Conservation (phyloP, 2,329 filamentous ascomycete genomes). For the Botrytis byssoidea region DNA sequence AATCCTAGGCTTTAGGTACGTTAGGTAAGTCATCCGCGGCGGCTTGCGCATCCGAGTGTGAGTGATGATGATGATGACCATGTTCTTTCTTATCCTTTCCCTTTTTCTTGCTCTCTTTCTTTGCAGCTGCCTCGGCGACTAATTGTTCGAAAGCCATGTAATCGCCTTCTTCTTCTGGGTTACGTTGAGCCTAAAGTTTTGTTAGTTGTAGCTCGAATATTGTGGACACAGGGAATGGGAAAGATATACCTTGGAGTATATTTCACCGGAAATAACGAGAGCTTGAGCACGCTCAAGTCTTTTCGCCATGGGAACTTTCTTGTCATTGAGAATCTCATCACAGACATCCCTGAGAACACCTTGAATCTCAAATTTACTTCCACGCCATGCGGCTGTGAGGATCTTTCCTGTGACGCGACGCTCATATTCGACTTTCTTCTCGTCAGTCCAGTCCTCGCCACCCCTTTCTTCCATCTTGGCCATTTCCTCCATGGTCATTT, state of each 20-base stretch:
- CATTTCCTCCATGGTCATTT: constrained; percentile 99
- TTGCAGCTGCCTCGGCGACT: constrained; percentile 91
- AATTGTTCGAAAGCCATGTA: constrained; percentile 99
- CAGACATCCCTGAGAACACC: constrained; percentile 93
- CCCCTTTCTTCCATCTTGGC: constrained; percentile 91
- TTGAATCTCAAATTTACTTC: constrained; percentile 97
- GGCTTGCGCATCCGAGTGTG: constrained; percentile 32
- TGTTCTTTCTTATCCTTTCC: constrained; percentile 49
- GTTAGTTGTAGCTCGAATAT: constrained; percentile 19
- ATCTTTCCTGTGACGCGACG: constrained; percentile 97
- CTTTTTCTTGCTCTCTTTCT: constrained; percentile 82
- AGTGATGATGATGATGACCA: constrained; percentile 40
- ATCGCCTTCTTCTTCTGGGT: constrained; percentile 94
- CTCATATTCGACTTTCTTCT: constrained; percentile 94
- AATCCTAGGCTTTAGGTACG: constrained; percentile 38
- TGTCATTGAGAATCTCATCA: constrained; percentile 77
- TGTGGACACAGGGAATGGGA: neutral
- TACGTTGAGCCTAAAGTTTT: constrained; percentile 68
- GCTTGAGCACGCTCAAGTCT: constrained; percentile 88
- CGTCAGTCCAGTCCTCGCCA: constrained; percentile 97
- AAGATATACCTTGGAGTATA: constrained; percentile 76
- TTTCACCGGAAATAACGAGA: constrained; percentile 81
- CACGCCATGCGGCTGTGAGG: constrained; percentile 91
- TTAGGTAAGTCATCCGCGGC: constrained; percentile 43
- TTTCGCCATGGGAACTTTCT: constrained; percentile 78